Evolutionary conservation across 139 green algal species (phyloP).

Genomic region (Chlorella vulgaris): DNA sequence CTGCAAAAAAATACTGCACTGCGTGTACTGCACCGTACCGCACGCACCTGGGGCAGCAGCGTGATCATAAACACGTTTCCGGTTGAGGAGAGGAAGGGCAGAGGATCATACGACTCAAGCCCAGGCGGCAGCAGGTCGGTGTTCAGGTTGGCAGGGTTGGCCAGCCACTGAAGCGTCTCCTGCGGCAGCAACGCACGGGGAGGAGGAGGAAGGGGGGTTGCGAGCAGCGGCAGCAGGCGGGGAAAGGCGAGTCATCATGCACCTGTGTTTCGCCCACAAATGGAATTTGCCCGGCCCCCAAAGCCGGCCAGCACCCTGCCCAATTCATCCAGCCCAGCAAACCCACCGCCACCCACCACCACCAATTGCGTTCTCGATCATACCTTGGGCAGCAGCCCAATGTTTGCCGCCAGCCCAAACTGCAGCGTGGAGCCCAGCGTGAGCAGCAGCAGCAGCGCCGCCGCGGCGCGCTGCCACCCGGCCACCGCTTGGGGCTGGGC

Average conservation of each 20-base stretch:
- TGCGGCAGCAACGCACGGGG: neutral
- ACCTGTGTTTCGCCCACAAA: too few relatives aligned
- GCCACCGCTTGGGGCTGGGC: constrained; percentile 55
- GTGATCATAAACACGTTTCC: constrained; percentile 52
- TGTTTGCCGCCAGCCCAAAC: constrained; percentile 79
- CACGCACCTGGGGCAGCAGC: constrained; percentile 40
- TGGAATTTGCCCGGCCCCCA: too few relatives aligned
- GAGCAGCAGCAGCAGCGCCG: constrained; percentile 69
- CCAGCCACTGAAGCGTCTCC: constrained; percentile 83
- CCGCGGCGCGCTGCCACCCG: constrained; percentile 71
- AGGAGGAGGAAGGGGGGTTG: too few relatives aligned
- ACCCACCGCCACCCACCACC: too few relatives aligned
- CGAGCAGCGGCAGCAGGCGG: too few relatives aligned
- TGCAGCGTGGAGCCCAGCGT: constrained; percentile 74
- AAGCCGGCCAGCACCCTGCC: too few relatives aligned
- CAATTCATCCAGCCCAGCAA: too few relatives aligned
- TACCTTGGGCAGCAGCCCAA: constrained; percentile 79
- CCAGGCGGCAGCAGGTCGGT: constrained; percentile 64
- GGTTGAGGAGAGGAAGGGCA: constrained; percentile 74
- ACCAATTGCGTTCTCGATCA: too few relatives aligned
- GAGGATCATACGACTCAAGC: constrained; percentile 76
- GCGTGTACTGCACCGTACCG: too few relatives aligned
- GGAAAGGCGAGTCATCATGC: too few relatives aligned
- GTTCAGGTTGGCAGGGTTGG: constrained; percentile 71
- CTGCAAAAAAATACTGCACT: too few relatives aligned